Evolutionary conservation across 768 basidiomycete genomes (phyloP), one percentile per base, ranked within the genome.

Genomic region (Leccinum disarticulatum): DNA sequence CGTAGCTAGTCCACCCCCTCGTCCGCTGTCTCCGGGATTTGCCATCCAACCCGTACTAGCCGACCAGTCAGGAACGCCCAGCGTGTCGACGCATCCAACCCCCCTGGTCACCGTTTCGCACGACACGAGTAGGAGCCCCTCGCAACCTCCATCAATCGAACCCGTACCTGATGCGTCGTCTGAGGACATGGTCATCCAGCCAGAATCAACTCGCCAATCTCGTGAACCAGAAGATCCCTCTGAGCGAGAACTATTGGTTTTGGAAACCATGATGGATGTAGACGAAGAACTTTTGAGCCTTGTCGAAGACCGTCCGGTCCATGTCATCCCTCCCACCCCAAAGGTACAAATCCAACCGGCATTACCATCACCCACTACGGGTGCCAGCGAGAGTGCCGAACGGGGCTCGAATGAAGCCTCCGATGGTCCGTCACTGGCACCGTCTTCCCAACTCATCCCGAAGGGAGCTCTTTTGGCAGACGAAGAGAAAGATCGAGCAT

Each of bases 281-380:
- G 80, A 81, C 11, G 77, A 87, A 62, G 89, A 90, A 72, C 72
- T 90, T 52, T 77, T 90, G 58, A 87, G 87, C 65, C 76, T 91
- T 27, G 76, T 91, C 31, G 88, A 87, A 65, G 87, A 85, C 63
- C 73, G 68, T 28, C 55, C 67, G 56, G 55, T 59, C 30, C 25
- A 51, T 57, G 31, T 38, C 17, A 30, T 52, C 46, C 52, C 56
- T 25, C 25, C 50, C 30, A 48, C 35, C 13, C 41, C 47, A 33
- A 63, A 58, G 48, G 30, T 33, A 5, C 60, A 54, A 31, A 38
- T 41, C 2, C 60, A 54, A 41, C 43, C 64, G 0, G 48, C 47
- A 55, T 51, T 31, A 30, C 51, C 54, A 33, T 43, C 22, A 14
- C 51, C 53, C 13, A 43, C 35, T 46, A 22, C 31, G 6, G 49